These are phyloP conservation scores for Dryadomyces quercus-mongolicae DNA, from an alignment of 2,329 filamentous ascomycete species.

Conservation along the genomic window DNA sequence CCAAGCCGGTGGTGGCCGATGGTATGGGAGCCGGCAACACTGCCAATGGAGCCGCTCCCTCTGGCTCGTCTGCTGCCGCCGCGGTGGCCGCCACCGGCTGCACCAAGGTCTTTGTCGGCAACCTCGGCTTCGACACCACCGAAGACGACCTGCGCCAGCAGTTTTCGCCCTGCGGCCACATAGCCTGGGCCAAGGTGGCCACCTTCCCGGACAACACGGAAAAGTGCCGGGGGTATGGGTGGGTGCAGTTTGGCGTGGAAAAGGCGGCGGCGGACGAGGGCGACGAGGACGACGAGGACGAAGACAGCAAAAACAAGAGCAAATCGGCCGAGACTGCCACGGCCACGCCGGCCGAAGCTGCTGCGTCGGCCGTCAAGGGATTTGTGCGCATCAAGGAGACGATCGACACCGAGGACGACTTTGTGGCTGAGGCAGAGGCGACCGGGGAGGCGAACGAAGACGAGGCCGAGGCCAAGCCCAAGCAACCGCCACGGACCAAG, in stretches of 20 bases:
- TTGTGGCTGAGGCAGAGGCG: slow-evolving; percentile 33
- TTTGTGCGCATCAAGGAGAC: slow-evolving; percentile 62
- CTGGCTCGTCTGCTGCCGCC: too few species aligned
- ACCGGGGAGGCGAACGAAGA: slow-evolving; percentile 25
- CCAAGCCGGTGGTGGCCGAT: slow-evolving; percentile 29
- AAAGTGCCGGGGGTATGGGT: slow-evolving; percentile 96
- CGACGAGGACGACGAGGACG: neutral
- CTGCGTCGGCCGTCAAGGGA: slow-evolving; percentile 66
- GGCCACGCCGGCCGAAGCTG: slow-evolving; percentile 25
- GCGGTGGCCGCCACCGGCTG: too few species aligned
- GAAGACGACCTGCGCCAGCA: slow-evolving; percentile 71
- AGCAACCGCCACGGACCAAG: slow-evolving; percentile 38
- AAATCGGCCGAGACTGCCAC: neutral
- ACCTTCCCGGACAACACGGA: slow-evolving; percentile 85
- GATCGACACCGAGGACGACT: slow-evolving; percentile 50
- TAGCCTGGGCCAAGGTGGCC: slow-evolving; percentile 76
- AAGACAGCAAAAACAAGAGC: neutral
- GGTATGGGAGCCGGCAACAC: slow-evolving; percentile 15
- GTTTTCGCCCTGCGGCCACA: slow-evolving; percentile 73
- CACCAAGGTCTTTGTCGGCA: slow-evolving; percentile 83
- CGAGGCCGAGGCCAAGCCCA: slow-evolving; percentile 20
- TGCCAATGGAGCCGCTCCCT: slow-evolving; percentile 11
- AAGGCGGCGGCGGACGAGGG: neutral
- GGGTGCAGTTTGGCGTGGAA: slow-evolving; percentile 66
- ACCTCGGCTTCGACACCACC: slow-evolving; percentile 70